Base-by-base conservation (phyloP, 1,284 basidiomycete species). In the Microstroma glucosiphilum region DNA sequence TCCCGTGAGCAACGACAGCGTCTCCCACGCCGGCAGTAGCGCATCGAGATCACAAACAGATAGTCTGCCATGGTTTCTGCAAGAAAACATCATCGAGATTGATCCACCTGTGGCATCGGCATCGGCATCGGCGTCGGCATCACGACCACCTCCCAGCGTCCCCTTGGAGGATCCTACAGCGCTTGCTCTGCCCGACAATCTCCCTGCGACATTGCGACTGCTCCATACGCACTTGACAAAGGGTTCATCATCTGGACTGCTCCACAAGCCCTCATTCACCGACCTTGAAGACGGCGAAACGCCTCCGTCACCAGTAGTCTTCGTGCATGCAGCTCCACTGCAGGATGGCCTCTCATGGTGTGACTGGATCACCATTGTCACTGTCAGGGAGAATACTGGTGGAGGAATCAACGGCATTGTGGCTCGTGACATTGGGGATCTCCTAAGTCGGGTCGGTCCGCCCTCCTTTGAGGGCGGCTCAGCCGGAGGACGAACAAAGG, bases 311-410 rank as follows among this genome's bases (percentile, higher is more conserved):
- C 43, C 43, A n/a, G 17, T 48, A 17, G 17, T 17, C 43, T 48
- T n/a, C 43, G 21, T 48, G 17, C 43, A 48, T 21, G 43, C 43
- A 17, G 21, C 15, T 4, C 43, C 43, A 48, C 21, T 48, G 43
- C 21, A n/a, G 43, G 43, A 48, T 19, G 51, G 51, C 19, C 19
- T 15, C 6, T 54, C 62, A 1, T 64, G 59, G 43, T 67, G 65
- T 15, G 75, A 76, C 58, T 77, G 75, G 74, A 75, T 77, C 53
- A 63, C 76, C 3, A 62, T 77, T 9, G 72, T 76, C 25, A 68
- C 76, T 55, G 75, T 76, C 49, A 67, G 67, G 53, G 68, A 67
- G 62, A 62, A 26, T 25, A 59, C 17, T 19, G 61, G 61, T 25
- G 55, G 56, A 17, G 26, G 57, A 17, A 37, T 62, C 21, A 62